Evolutionary conservation across 2,329 filamentous ascomycete species (phyloP).

Genomic region (Aquanectria penicillioides): DNA sequence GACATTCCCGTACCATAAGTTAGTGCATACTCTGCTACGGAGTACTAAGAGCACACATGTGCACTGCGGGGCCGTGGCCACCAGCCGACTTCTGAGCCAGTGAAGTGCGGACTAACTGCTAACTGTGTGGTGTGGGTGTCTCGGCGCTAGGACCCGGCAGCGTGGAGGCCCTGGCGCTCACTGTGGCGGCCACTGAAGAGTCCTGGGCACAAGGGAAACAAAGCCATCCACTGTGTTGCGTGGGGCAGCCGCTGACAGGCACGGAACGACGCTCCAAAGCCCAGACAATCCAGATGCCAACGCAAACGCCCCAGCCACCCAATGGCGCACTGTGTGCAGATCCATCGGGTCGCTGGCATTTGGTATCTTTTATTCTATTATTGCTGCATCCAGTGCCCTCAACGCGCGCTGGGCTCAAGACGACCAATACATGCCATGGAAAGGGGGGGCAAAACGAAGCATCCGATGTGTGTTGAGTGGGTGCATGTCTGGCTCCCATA

Average conservation of each 20-base stretch:
- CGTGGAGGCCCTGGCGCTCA: conserved; percentile 5
- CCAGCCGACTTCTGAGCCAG: neutral
- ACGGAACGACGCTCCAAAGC: conserved; percentile 14
- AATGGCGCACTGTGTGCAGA: conserved; percentile 5
- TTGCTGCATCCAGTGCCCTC: neutral
- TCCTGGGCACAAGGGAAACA: neutral
- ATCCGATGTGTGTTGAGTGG: conserved; percentile 13
- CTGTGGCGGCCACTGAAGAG: conserved; percentile 1
- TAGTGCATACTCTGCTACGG: no score
- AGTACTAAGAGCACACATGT: conserved; percentile 3
- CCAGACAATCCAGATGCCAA: conserved; percentile 11
- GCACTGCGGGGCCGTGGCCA: conserved; percentile 14
- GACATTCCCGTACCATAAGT: conserved; percentile 10
- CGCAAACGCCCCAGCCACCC: conserved; percentile 9
- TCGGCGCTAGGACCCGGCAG: conserved; percentile 7
- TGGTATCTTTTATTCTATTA: neutral
- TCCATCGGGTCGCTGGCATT: neutral
- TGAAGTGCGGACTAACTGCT: neutral
- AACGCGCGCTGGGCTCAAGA: neutral
- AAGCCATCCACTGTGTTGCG: conserved; percentile 9
- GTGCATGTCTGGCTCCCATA: conserved; percentile 16
- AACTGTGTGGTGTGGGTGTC: neutral
- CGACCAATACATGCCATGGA: neutral
- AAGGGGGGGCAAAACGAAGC: neutral
- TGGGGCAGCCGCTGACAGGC: conserved; percentile 20